Percentiles rank a stretch among this genome's conserved stretches.
phyloP scores from a whole-genome alignment of 768 basidiomycete species.

The Russula sp. region DNA sequence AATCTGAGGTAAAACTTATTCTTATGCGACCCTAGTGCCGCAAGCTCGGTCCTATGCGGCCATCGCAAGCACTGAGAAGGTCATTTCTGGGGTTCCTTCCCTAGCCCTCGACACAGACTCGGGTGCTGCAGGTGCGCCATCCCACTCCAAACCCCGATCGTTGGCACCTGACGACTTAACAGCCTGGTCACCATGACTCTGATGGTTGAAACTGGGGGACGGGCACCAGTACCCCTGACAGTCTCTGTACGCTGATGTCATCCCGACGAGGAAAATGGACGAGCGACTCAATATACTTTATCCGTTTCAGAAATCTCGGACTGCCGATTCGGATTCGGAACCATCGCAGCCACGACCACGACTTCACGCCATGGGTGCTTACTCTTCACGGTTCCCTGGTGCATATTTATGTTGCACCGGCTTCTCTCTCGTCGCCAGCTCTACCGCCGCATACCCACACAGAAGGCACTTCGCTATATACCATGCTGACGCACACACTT shows the following conservation, averaged over 20 bases:
- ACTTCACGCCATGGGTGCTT: not conserved
- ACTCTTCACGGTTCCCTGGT: not conserved
- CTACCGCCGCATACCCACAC: not conserved
- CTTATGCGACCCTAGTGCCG: too few species aligned
- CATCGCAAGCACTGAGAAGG: too few species aligned
- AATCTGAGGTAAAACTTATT: too few species aligned
- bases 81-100: too few species aligned
- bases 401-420: not conserved
- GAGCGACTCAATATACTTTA: not conserved
- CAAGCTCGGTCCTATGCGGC: too few species aligned
- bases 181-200: too few species aligned
- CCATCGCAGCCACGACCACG: not conserved
- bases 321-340: not conserved
- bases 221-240: not conserved
- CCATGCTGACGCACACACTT: not conserved
- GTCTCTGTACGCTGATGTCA: not conserved
- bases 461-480: not conserved
- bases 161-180: not conserved
- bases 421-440: not conserved
- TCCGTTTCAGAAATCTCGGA: slow-evolving; percentile 1
- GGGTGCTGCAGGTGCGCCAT: too few species aligned
- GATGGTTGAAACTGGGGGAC: too few species aligned
- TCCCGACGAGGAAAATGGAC: not conserved
- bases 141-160: not conserved
- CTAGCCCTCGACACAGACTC: too few species aligned